A percentile compares a stretch with the other conserved stretches of the same genome.
Conservation (phyloP, 2,329 filamentous ascomycete species). For the Colletotrichum caudatum region DNA sequence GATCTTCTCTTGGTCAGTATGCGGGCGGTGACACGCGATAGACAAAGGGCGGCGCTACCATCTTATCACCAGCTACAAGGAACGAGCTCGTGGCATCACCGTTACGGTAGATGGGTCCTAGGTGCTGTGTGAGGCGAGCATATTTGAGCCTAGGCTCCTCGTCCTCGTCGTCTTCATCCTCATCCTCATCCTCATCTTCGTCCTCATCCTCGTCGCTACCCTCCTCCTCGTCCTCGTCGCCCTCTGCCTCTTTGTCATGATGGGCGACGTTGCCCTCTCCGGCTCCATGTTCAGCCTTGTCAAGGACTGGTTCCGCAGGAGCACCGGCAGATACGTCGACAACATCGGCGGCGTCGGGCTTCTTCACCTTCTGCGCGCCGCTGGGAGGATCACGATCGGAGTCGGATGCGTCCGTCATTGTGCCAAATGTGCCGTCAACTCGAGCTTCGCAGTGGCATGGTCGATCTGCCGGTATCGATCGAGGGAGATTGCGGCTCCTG, state of each 20-base stretch:
- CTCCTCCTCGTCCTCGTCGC: slow-evolving; percentile 31
- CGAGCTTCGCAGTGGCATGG: slow-evolving; percentile 27
- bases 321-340: slow-evolving; percentile 6
- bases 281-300: slow-evolving; percentile 40
- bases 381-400: slow-evolving; percentile 25
- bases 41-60: slow-evolving; percentile 68
- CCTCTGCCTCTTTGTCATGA: slow-evolving; percentile 40
- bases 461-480: slow-evolving; percentile 11
- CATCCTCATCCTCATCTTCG: slow-evolving; percentile 72
- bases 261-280: slow-evolving; percentile 45
- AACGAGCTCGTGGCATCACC: slow-evolving; percentile 95
- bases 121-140: slow-evolving; percentile 82
- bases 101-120: slow-evolving; percentile 88
- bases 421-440: slow-evolving; percentile 45
- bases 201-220: slow-evolving; percentile 49
- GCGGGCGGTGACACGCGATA: slow-evolving; percentile 7
- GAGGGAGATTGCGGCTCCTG: not conserved
- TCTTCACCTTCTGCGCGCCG: slow-evolving; percentile 38
- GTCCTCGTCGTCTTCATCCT: slow-evolving; percentile 86
- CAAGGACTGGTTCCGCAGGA: slow-evolving; percentile 24
- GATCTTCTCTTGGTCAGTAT: slow-evolving; percentile 67
- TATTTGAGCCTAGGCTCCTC: slow-evolving; percentile 97
- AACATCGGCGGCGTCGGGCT: slow-evolving; percentile 20
- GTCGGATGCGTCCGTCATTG: slow-evolving; percentile 55
- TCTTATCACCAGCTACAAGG: slow-evolving; percentile 93